Evolutionary conservation across 306 rosid species (phyloP).

Genomic region (Quillaja saponaria): DNA sequence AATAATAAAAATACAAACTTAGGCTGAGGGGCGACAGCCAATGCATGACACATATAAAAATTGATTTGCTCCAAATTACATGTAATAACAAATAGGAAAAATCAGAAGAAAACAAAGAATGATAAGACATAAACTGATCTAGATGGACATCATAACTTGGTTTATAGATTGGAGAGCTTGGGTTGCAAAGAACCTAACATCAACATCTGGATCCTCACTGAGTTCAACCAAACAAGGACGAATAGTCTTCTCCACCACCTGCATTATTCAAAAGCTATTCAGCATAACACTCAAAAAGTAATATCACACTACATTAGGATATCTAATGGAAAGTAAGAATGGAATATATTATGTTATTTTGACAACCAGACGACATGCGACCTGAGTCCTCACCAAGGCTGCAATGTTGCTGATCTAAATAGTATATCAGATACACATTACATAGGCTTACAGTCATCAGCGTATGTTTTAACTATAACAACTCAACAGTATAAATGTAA

Average conservation of each 20-base stretch:
- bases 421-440: constrained; percentile 7
- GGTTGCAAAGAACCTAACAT: constrained; percentile 87
- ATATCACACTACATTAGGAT: too few species aligned
- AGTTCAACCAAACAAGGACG: constrained; percentile 90
- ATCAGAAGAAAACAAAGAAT: constrained; percentile 13
- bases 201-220: constrained; percentile 96
- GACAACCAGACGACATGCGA: too few species aligned
- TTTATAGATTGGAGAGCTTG: constrained; percentile 84
- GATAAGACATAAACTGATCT: constrained; percentile 39
- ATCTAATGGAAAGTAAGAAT: too few species aligned
- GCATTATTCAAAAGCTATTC: constrained; percentile 39
- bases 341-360: too few species aligned
- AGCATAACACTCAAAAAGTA: too few species aligned
- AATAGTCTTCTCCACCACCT: constrained; percentile 90
- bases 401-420: neutral
- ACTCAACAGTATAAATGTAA: neutral
- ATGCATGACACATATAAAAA: constrained; percentile 19
- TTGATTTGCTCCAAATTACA: constrained; percentile 27
- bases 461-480: too few species aligned
- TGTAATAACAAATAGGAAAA: constrained; percentile 16
- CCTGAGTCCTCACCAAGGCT: too few species aligned
- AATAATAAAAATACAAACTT: too few species aligned
- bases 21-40: too few species aligned
- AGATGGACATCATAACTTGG: constrained; percentile 77
- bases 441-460: neutral